phyloP scores from a whole-genome alignment of 441 rosid genomes.

The Populus hybrid region DNA sequence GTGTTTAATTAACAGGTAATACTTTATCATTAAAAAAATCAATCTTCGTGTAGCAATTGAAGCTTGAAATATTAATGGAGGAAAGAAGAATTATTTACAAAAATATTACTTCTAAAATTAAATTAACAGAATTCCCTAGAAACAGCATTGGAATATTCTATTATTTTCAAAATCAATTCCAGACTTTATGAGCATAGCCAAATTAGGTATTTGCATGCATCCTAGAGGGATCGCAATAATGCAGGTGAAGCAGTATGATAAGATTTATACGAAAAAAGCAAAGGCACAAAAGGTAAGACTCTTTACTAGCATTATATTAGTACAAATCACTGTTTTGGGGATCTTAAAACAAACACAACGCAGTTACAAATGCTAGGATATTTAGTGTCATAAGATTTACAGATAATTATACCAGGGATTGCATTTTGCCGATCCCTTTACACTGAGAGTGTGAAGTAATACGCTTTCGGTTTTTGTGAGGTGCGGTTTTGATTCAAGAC shows the following conservation, averaged over 20 bases:
- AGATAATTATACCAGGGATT: conserved; percentile 27
- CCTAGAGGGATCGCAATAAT: not conserved
- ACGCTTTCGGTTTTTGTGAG: conserved; percentile 10
- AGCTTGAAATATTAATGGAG: not conserved
- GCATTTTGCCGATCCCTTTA: conserved; percentile 21
- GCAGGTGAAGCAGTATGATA: not conserved
- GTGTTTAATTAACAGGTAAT: not conserved
- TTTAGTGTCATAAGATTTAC: conserved; percentile 30
- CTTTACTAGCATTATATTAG: conserved; percentile 22
- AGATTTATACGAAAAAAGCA: not conserved
- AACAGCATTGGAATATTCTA: not conserved
- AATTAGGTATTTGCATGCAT: not conserved
- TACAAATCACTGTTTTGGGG: conserved; percentile 18
- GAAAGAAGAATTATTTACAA: no score
- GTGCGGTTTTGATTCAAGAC: not conserved
- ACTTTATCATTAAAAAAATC: not conserved
- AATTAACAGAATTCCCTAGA: not conserved
- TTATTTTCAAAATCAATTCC: not conserved
- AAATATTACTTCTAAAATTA: not conserved
- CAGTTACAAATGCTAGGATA: conserved; percentile 33
- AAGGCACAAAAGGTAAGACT: not conserved
- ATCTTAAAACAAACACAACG: conserved; percentile 13
- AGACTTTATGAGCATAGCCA: not conserved
- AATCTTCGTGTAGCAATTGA: not conserved
- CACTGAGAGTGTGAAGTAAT: conserved; percentile 19